These are phyloP conservation scores for Ceratobasidium sp. DNA, from an alignment of 1,284 basidiomycete genomes.

Conservation along the genomic window DNA sequence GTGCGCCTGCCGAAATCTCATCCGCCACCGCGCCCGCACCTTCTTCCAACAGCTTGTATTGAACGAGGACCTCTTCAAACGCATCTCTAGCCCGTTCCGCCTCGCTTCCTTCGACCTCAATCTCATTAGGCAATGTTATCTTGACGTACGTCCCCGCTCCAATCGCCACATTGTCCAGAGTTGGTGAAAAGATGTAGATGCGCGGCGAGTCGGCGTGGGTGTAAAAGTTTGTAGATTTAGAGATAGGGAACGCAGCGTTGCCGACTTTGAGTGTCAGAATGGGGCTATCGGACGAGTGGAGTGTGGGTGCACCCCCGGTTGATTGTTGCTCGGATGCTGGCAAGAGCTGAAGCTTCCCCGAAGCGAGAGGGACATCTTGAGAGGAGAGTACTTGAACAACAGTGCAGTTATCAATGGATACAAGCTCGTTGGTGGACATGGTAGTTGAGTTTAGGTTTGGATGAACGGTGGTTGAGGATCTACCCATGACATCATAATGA, in stretches of 20 bases:
- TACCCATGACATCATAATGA: slow-evolving; percentile 11
- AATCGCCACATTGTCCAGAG: slow-evolving; percentile 15
- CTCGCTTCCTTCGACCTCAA: slow-evolving; percentile 17
- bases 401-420: slow-evolving; percentile 24
- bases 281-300: not conserved
- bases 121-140: slow-evolving; percentile 33
- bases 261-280: slow-evolving; percentile 38
- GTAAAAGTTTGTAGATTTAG: slow-evolving; percentile 29
- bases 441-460: not conserved
- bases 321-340: not conserved
- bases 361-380: slow-evolving; percentile 28
- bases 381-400: slow-evolving; percentile 25
- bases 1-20: slow-evolving; percentile 17
- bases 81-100: not conserved
- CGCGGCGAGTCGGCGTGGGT: slow-evolving; percentile 31
- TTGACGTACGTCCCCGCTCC: slow-evolving; percentile 37
- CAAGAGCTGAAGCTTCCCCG: slow-evolving; percentile 28
- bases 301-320: not conserved
- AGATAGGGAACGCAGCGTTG: slow-evolving; percentile 32
- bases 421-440: slow-evolving; percentile 10
- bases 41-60: slow-evolving; percentile 32
- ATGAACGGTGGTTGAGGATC: not conserved
- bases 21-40: slow-evolving; percentile 8
- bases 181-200: slow-evolving; percentile 32
- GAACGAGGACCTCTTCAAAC: slow-evolving; percentile 23